Evolutionary conservation across 768 basidiomycete genomes (phyloP).

Genomic region (Cubamyces sp.): DNA sequence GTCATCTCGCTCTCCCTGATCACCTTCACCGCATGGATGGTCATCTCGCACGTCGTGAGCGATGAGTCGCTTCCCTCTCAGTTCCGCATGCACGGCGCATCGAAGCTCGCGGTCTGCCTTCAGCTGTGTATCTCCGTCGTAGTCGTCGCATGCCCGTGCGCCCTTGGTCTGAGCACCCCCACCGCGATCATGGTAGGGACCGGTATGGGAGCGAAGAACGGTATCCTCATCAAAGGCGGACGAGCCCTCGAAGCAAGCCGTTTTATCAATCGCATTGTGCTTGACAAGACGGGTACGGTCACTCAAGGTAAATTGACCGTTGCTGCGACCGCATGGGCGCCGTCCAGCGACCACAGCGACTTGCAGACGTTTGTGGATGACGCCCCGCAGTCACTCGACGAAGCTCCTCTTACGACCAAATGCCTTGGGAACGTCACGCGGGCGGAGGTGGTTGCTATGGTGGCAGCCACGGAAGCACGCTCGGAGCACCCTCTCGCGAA

Average conservation of each 20-base stretch:
- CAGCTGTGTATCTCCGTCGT: conserved; percentile 98
- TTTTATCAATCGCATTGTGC: conserved; percentile 75
- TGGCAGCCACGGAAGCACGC: conserved; percentile 84
- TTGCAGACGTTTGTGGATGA: conserved; percentile 17
- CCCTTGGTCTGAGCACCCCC: conserved; percentile 93
- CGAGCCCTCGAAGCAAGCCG: conserved; percentile 91
- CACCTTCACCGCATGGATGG: conserved; percentile 86
- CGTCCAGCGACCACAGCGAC: conserved; percentile 39
- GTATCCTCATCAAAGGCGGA: conserved; percentile 98
- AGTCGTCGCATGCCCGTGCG: conserved; percentile 98
- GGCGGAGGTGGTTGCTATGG: conserved; percentile 72
- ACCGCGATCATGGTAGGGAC: conserved; percentile 99
- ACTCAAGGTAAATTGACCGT: conserved; percentile 94
- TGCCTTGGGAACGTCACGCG: conserved; percentile 70
- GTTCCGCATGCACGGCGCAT: conserved; percentile 84
- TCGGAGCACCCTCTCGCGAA: conserved; percentile 98
- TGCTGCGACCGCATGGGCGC: conserved; percentile 75
- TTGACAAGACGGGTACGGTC: conserved; percentile 98
- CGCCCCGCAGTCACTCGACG: conserved; percentile 16
- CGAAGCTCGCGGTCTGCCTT: conserved; percentile 87
- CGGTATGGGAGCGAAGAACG: conserved; percentile 94
- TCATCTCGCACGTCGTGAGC: conserved; percentile 61
- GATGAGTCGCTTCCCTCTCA: conserved; percentile 72
- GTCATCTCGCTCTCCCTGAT: conserved; percentile 81
- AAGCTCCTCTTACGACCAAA: conserved; percentile 31